Conservation (phyloP, 225 moss, liverwort and hornwort species). For the Physcomitrium patens region DNA sequence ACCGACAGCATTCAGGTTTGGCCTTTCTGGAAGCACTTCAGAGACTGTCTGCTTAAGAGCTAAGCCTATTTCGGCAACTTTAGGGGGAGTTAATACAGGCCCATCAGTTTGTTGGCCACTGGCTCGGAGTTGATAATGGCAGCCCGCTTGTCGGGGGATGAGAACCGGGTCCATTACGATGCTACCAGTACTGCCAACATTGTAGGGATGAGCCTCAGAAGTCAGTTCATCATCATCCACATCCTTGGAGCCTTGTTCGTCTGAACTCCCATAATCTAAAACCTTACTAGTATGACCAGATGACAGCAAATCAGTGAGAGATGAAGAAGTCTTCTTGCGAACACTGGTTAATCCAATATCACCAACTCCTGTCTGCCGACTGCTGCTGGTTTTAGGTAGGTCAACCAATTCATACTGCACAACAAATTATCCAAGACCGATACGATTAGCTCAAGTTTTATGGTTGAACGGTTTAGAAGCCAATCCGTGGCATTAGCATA, state of each 20-base stretch:
- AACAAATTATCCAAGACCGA: constrained; percentile 18
- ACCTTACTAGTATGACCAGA: constrained; percentile 58
- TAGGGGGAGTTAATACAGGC: constrained; percentile 47
- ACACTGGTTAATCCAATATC: constrained; percentile 31
- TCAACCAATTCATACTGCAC: constrained; percentile 49
- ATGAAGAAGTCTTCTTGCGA: constrained; percentile 77
- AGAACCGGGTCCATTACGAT: constrained; percentile 64
- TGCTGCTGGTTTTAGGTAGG: constrained; percentile 44
- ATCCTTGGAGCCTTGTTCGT: constrained; percentile 48
- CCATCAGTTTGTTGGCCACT: constrained; percentile 71
- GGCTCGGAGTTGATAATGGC: constrained; percentile 37
- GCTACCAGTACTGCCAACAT: neutral
- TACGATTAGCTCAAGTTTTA: neutral
- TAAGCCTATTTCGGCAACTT: constrained; percentile 33
- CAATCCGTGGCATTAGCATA: neutral
- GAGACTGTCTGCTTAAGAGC: constrained; percentile 31
- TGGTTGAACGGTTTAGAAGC: neutral
- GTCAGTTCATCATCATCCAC: constrained; percentile 30
- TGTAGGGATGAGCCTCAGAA: neutral
- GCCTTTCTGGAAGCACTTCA: constrained; percentile 37
- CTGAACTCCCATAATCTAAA: constrained; percentile 43
- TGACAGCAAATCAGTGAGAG: constrained; percentile 78
- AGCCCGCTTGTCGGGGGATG: constrained; percentile 59
- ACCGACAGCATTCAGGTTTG: constrained; percentile 41
- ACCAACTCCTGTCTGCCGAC: constrained; percentile 37